Evolutionary conservation across 2,329 filamentous ascomycete genomes (phyloP), one percentile per base, ranked within the genome.

Genomic region (Aureobasidium sp.): DNA sequence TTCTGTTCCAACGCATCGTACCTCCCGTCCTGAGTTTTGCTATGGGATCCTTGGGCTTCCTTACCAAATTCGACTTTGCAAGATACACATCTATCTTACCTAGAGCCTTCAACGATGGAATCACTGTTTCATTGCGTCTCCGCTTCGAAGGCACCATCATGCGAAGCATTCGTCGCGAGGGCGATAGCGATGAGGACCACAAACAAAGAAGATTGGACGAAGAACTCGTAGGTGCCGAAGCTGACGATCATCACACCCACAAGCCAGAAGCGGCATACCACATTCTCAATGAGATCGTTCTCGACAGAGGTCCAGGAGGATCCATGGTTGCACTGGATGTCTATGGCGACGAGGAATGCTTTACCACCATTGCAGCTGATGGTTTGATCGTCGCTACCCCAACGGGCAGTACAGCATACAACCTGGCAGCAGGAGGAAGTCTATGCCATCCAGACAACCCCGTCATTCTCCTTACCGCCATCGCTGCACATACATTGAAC

Each of bases 401-500:
- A 0, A 97, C 94, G 0, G 94, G 93, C 15, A 94, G 89, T 6
- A 97, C 93, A 15, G 93, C 93, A 20, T 97, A 97, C 77, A 97
- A 96, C 71, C 86, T 97, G 24, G 93, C 92, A 0, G 92, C 93
- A 0, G 94, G 94, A n/a, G 93, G 93, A 24, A 96, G 91, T 3
- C 82, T 97, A 27, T 97, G 92, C 71, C 93, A 97, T 72, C 93
- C 93, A 0, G 94, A 97, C 69, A 97, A 97, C 72, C 94, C 93
- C 0, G 92, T 97, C 52, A 96, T 97, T 75, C 85, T 97, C 1
- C 85, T 97, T 6, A 96, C 92, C 0, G 89, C 93, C 55, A 96
- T 97, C 62, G 97, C 92, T 72, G 90, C 94, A 1, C 93, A 97
- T 75, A 97, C 93, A 0, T 81, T 97, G 3, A 96, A 90, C 2